Percentiles rank a stretch among this genome's conserved stretches.
These are phyloP conservation scores for Alternaria postmessia DNA, from an alignment of 2,329 filamentous ascomycete genomes.

Conservation along the genomic window DNA sequence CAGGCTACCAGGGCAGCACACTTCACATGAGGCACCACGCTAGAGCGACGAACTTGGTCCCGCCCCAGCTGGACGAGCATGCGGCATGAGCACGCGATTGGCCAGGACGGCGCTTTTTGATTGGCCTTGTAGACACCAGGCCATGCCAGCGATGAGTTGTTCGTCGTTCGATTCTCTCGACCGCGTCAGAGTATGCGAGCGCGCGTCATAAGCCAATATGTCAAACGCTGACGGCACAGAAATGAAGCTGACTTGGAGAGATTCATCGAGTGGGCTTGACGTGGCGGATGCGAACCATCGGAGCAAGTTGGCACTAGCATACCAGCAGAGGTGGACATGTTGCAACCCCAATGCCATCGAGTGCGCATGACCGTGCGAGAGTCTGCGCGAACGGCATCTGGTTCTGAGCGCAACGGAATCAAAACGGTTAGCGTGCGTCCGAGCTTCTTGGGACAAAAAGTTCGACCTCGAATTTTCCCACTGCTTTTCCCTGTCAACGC, in stretches of 20 bases:
- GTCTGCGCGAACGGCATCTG: constrained; percentile 3
- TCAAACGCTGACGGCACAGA: constrained; percentile 7
- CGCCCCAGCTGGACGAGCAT: constrained; percentile 23
- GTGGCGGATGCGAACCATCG: constrained; percentile 17
- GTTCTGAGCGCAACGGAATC: neutral
- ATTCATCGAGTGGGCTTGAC: constrained; percentile 16
- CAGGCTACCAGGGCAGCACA: constrained; percentile 25
- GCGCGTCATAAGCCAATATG: constrained; percentile 31
- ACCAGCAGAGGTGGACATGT: neutral
- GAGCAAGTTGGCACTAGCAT: neutral
- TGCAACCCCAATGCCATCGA: neutral
- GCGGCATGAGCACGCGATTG: constrained; percentile 11
- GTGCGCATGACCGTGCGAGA: neutral
- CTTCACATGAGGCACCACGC: constrained; percentile 29
- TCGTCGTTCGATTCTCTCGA: constrained; percentile 23
- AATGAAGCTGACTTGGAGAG: constrained; percentile 33
- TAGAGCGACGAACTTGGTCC: constrained; percentile 15
- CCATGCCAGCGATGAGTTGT: constrained; percentile 47
- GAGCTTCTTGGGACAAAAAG: constrained; percentile 29
- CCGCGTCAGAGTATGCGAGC: constrained; percentile 31
- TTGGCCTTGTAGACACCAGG: constrained; percentile 29
- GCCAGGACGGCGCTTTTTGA: constrained; percentile 16
- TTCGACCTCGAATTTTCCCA: constrained; percentile 35
- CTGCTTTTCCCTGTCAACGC: constrained; percentile 29
- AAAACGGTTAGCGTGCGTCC: constrained; percentile 21